Percentiles rank a stretch among this genome's conserved stretches.
Conservation (phyloP, 805 yeast genomes). For the Limtongia smithiae region DNA sequence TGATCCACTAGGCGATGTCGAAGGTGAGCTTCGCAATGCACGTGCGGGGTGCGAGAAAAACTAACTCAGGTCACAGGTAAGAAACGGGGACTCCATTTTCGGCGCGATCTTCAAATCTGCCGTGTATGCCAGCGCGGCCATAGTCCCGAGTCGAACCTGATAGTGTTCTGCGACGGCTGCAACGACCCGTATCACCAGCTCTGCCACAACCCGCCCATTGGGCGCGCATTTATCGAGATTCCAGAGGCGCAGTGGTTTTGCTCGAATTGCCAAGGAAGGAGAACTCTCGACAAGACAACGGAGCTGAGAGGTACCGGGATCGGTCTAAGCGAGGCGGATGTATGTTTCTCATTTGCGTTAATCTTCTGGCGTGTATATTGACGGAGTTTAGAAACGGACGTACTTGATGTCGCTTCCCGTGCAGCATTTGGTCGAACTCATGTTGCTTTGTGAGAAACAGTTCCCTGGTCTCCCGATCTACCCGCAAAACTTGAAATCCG, state of each 20-base stretch:
- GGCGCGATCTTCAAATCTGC: slow-evolving; percentile 34
- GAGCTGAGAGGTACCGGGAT: slow-evolving; percentile 41
- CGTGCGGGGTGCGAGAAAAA: background rate
- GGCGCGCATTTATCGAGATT: slow-evolving; percentile 40
- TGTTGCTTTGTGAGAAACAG: slow-evolving; percentile 40
- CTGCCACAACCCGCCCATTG: slow-evolving; percentile 43
- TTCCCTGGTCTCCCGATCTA: slow-evolving; percentile 40
- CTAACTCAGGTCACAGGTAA: background rate
- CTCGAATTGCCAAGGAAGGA: slow-evolving; percentile 39
- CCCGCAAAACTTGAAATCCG: slow-evolving; percentile 38
- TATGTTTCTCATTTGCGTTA: background rate
- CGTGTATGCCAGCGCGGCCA: slow-evolving; percentile 41
- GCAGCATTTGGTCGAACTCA: slow-evolving; percentile 41
- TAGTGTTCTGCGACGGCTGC: slow-evolving; percentile 44
- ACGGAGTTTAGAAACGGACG: slow-evolving; percentile 34
- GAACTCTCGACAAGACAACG: slow-evolving; percentile 36
- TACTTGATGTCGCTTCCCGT: slow-evolving; percentile 40
- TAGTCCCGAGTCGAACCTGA: slow-evolving; percentile 37
- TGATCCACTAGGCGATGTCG: slow-evolving; percentile 15
- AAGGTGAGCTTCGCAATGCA: background rate
- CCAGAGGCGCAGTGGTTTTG: slow-evolving; percentile 44
- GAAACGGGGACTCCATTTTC: slow-evolving; percentile 6
- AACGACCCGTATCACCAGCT: slow-evolving; percentile 41
- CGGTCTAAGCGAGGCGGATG: slow-evolving; percentile 36
- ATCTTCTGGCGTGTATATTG: background rate